These are phyloP conservation scores for Thalassiosira livingstoniorum DNA, from an alignment of 352 stramenopile species.

Conservation along the genomic window DNA sequence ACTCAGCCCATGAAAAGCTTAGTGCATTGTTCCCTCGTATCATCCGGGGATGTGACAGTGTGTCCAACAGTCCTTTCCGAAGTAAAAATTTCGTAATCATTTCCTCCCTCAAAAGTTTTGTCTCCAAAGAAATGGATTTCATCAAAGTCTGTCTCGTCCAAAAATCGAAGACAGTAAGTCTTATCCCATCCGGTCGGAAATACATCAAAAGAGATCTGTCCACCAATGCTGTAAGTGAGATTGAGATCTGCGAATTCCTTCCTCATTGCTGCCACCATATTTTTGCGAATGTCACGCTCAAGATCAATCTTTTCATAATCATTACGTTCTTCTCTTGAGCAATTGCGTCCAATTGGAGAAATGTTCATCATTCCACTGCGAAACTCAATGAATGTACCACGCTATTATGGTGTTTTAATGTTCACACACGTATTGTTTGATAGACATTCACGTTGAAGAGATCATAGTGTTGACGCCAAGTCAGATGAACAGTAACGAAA, in stretches of 20 bases:
- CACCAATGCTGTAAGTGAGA: slow-evolving; percentile 98
- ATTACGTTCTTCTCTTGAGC: slow-evolving; percentile 96
- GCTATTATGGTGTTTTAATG: slow-evolving; percentile 64
- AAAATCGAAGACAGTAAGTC: slow-evolving; percentile 97
- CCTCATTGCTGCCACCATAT: slow-evolving; percentile 95
- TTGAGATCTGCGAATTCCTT: slow-evolving; percentile 92
- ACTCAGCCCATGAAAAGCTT: slow-evolving; percentile 94
- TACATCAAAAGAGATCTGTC: slow-evolving; percentile 99
- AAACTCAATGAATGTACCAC: slow-evolving; percentile 99
- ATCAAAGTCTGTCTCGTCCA: slow-evolving; percentile 93
- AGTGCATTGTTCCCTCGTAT: slow-evolving; percentile 96
- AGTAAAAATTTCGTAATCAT: slow-evolving; percentile 99
- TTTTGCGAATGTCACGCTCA: slow-evolving; percentile 89
- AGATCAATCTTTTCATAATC: slow-evolving; percentile 98
- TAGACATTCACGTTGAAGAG: too few species aligned
- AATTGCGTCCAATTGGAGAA: slow-evolving; percentile 98
- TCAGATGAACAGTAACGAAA: not conserved
- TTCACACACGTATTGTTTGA: too few species aligned
- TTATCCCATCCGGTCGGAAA: slow-evolving; percentile 99
- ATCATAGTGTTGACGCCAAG: too few species aligned
- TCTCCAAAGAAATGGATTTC: slow-evolving; percentile 99
- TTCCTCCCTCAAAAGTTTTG: slow-evolving; percentile 98
- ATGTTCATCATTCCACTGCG: slow-evolving; percentile 99
- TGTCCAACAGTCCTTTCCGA: slow-evolving; percentile 96
- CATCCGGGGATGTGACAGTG: slow-evolving; percentile 94